phyloP scores from a whole-genome alignment of 371 early-diverging fungal genomes.

The Parasitella parasitica region DNA sequence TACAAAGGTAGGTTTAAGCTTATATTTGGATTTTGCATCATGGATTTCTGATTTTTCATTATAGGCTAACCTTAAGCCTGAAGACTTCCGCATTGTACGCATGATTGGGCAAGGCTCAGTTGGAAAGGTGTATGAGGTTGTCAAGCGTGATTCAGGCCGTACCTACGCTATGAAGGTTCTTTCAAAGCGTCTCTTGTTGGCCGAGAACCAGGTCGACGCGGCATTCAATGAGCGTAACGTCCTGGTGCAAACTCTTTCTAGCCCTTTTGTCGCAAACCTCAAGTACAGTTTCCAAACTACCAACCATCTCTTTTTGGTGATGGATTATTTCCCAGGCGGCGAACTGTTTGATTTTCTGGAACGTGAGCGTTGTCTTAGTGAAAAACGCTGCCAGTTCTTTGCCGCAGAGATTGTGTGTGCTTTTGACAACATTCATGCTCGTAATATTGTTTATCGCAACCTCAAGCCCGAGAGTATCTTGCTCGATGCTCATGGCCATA shows the following conservation, averaged over 20 bases:
- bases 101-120: conserved; percentile 70
- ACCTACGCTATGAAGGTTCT: conserved; percentile 89
- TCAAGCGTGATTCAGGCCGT: conserved; percentile 39
- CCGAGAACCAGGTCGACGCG: conserved; percentile 88
- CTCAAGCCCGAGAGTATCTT: conserved; percentile 92
- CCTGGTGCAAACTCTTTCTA: conserved; percentile 67
- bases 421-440: conserved; percentile 70
- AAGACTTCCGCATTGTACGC: conserved; percentile 73
- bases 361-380: conserved; percentile 62
- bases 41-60: neutral
- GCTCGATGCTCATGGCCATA: conserved; percentile 85
- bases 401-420: conserved; percentile 74
- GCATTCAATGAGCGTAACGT: conserved; percentile 87
- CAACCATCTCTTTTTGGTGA: conserved; percentile 87
- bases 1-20: conserved; percentile 1
- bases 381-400: conserved; percentile 67
- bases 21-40: neutral
- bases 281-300: conserved; percentile 88
- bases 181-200: conserved; percentile 88
- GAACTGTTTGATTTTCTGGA: conserved; percentile 82
- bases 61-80: conserved; percentile 23
- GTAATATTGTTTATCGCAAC: conserved; percentile 64
- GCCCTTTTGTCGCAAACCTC: conserved; percentile 90
- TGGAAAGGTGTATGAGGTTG: conserved; percentile 64
- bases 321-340: conserved; percentile 96